Percentiles rank a stretch among this genome's conserved stretches.
These are phyloP conservation scores for Eimeria maxima DNA, from an alignment of 169 alveolate genomes.

Conservation along the genomic window DNA sequence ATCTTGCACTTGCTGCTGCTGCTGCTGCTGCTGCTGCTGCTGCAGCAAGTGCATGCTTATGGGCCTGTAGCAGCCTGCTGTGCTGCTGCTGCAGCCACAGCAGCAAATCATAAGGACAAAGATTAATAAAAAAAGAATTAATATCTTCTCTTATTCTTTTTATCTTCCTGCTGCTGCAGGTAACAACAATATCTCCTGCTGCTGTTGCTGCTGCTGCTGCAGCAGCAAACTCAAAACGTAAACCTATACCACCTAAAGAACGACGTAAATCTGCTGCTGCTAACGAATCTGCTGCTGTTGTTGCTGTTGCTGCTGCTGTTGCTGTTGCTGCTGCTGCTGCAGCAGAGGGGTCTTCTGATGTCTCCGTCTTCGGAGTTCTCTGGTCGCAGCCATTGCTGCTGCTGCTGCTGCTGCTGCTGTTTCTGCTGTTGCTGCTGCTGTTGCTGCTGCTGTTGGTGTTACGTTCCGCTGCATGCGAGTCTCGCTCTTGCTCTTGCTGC, in stretches of 20 bases:
- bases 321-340: slow-evolving; percentile 3
- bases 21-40: slow-evolving; percentile 1
- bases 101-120: slow-evolving; percentile 21
- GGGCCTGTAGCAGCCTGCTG: neutral
- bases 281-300: neutral
- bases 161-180: slow-evolving; percentile 47
- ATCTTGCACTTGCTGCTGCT: neutral
- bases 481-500: neutral
- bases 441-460: neutral
- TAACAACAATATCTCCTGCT: neutral
- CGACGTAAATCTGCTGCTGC: slow-evolving; percentile 49
- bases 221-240: neutral
- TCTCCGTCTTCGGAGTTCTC: neutral
- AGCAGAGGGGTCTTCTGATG: neutral
- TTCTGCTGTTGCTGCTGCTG: neutral
- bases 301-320: neutral
- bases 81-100: slow-evolving; percentile 56
- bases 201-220: slow-evolving; percentile 53
- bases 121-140: neutral
- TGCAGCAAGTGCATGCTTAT: slow-evolving; percentile 40
- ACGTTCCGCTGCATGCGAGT: neutral
- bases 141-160: slow-evolving; percentile 14
- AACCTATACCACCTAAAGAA: neutral
- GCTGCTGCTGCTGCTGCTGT: neutral
- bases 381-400: neutral